Percentiles rank a stretch among this genome's conserved stretches.
Evolutionary conservation across 176 grass and related monocot genomes (phyloP).

Genomic region (Typha latifolia): DNA sequence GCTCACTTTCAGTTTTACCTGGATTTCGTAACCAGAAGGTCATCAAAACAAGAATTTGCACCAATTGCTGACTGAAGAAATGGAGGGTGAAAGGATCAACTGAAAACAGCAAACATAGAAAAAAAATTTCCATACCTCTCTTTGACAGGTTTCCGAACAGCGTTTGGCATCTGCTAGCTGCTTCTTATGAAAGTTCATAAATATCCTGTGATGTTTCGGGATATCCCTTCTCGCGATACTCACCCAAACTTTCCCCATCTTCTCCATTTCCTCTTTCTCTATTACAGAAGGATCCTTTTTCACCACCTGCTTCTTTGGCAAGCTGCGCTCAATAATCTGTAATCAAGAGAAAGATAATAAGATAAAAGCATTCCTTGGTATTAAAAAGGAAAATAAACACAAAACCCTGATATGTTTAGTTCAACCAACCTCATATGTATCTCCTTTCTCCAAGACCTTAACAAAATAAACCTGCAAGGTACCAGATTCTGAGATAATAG

Average conservation of each 20-base stretch:
- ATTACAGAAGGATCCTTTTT: conserved; percentile 85
- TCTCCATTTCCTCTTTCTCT: conserved; percentile 61
- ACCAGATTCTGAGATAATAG: conserved; percentile 80
- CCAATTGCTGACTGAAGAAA: neutral
- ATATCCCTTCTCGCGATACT: conserved; percentile 63
- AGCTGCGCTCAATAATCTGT: conserved; percentile 98
- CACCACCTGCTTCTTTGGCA: conserved; percentile 84
- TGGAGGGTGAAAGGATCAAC: too few relatives aligned
- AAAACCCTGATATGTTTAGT: conserved; percentile 15
- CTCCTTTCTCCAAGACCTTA: conserved; percentile 99
- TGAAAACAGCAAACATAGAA: neutral
- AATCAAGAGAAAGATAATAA: conserved; percentile 23
- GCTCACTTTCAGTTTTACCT: conserved; percentile 95
- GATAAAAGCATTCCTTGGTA: conserved; percentile 8
- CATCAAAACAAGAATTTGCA: conserved; percentile 13
- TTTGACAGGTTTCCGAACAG: conserved; percentile 78
- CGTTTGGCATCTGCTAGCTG: conserved; percentile 82
- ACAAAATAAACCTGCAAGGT: conserved; percentile 87
- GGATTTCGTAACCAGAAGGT: conserved; percentile 26
- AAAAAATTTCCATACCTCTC: conserved; percentile 46
- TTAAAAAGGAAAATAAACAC: conserved; percentile 6
- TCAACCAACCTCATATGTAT: conserved; percentile 78
- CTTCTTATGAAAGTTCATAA: conserved; percentile 62
- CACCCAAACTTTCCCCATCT: conserved; percentile 61
- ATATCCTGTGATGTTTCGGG: conserved; percentile 75